A percentile compares a stretch with the other conserved stretches of the same genome.
These are phyloP conservation scores for Linum tenue DNA, from an alignment of 345 rosid genomes.

Conservation along the genomic window DNA sequence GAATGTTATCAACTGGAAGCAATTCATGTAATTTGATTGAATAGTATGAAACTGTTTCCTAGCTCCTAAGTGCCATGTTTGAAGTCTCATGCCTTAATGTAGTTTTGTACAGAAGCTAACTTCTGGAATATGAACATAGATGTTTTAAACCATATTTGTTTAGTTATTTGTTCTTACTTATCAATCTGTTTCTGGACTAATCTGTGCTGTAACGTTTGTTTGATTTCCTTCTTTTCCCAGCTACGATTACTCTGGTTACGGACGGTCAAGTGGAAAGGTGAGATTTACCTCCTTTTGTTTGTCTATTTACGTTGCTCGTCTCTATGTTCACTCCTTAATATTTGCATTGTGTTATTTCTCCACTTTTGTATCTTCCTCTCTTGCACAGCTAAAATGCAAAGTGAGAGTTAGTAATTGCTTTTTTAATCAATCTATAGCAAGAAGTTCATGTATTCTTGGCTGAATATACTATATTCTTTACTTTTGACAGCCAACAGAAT, in stretches of 20 bases:
- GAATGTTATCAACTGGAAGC: neutral
- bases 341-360: neutral
- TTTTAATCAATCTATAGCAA: too few species aligned
- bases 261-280: conserved; percentile 93
- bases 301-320: neutral
- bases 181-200: conserved; percentile 4
- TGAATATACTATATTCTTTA: conserved; percentile 1
- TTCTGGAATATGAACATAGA: neutral
- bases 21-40: neutral
- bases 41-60: neutral
- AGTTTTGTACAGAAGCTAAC: neutral
- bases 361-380: neutral
- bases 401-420: neutral
- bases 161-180: neutral
- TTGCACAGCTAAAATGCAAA: neutral
- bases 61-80: neutral
- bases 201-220: conserved; percentile 8
- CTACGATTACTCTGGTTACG: conserved; percentile 96
- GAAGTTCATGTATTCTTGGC: neutral
- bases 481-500: conserved; percentile 68
- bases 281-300: conserved; percentile 5
- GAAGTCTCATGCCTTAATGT: neutral
- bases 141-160: neutral
- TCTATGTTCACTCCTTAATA: neutral
- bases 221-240: conserved; percentile 28